A percentile compares a stretch with the other conserved stretches of the same genome.
Evolutionary conservation across 257 asterid species (phyloP).

Genomic region (Solanum pimpinellifolium): DNA sequence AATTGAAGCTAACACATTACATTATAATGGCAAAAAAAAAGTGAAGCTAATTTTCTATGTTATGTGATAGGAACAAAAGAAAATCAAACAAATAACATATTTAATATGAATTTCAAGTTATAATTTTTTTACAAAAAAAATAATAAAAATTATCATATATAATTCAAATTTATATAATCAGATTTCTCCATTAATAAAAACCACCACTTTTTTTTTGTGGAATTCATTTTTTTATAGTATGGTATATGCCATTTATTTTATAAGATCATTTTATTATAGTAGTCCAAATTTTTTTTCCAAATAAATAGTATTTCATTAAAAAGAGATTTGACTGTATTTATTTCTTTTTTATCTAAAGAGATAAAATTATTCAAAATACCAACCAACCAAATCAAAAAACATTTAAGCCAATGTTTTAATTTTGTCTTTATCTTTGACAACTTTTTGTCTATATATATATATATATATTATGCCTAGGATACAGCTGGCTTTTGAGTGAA

Average conservation of each 20-base stretch:
- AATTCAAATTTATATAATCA: neutral
- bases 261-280: neutral
- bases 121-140: too few relatives aligned
- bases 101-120: too few relatives aligned
- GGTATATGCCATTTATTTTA: neutral
- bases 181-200: neutral
- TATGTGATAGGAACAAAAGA: neutral
- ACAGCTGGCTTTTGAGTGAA: neutral
- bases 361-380: neutral
- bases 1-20: too few relatives aligned
- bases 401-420: neutral
- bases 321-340: neutral
- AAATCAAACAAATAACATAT: neutral
- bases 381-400: neutral
- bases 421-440: neutral
- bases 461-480: neutral
- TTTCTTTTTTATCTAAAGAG: neutral
- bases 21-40: neutral
- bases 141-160: neutral
- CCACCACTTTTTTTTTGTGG: neutral
- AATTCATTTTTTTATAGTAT: neutral
- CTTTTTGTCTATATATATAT: neutral
- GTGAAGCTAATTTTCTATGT: too few relatives aligned
- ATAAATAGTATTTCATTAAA: neutral
- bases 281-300: neutral